A percentile compares a stretch with the other conserved stretches of the same genome.
Evolutionary conservation across 2,329 filamentous ascomycete genomes (phyloP).

Genomic region (Aspergillus sp.): DNA sequence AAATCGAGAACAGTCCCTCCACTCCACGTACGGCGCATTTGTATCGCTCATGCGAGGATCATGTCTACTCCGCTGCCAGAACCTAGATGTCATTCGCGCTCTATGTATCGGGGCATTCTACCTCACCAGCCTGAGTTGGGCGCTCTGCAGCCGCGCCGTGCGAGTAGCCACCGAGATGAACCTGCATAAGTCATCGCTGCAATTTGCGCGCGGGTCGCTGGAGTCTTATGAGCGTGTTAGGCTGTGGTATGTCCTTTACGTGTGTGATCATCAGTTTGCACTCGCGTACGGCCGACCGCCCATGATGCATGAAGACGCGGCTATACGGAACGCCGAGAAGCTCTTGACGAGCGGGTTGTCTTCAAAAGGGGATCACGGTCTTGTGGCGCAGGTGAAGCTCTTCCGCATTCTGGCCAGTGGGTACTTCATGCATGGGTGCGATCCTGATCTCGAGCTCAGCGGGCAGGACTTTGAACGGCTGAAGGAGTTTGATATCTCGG

Average conservation of each 20-base stretch:
- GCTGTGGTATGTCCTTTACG: slow-evolving; percentile 37
- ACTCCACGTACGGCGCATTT: slow-evolving; percentile 52
- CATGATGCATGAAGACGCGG: slow-evolving; percentile 17
- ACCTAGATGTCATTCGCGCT: slow-evolving; percentile 43
- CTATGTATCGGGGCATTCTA: slow-evolving; percentile 52
- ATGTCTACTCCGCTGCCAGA: slow-evolving; percentile 54
- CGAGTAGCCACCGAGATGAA: slow-evolving; percentile 24
- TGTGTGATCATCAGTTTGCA: slow-evolving; percentile 39
- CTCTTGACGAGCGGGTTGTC: slow-evolving; percentile 32
- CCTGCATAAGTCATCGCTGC: slow-evolving; percentile 24
- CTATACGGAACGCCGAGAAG: not conserved
- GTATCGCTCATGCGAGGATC: slow-evolving; percentile 50
- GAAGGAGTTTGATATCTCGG: slow-evolving; percentile 29
- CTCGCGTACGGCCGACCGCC: slow-evolving; percentile 36
- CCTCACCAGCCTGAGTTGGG: slow-evolving; percentile 45
- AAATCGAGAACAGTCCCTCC: slow-evolving; percentile 46
- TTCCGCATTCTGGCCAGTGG: slow-evolving; percentile 51
- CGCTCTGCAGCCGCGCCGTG: slow-evolving; percentile 19
- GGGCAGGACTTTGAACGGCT: slow-evolving; percentile 45
- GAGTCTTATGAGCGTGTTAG: slow-evolving; percentile 25
- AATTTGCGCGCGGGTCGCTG: slow-evolving; percentile 21
- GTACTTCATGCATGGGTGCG: slow-evolving; percentile 53
- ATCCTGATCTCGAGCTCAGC: slow-evolving; percentile 47
- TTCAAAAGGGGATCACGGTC: slow-evolving; percentile 47
- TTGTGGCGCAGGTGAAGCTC: slow-evolving; percentile 53